Percentiles rank a stretch among this genome's conserved stretches.
Conservation (phyloP, 2,329 filamentous ascomycete species). For the Cercospora beticola region DNA sequence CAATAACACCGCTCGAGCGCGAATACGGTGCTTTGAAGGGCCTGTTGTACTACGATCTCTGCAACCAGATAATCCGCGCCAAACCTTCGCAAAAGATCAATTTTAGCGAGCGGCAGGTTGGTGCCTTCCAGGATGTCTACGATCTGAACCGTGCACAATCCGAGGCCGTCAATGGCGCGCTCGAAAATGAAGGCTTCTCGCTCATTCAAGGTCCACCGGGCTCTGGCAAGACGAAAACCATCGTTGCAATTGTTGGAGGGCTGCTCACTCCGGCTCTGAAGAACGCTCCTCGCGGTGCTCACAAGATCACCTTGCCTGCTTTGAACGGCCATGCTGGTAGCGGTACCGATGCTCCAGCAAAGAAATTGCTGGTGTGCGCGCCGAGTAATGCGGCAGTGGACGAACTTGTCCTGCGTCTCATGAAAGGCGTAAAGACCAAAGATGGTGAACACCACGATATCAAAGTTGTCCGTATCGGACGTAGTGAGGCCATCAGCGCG, state of each 20-base stretch:
- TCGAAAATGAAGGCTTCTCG: constrained; percentile 96
- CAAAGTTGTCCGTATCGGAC: constrained; percentile 84
- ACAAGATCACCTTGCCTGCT: constrained; percentile 41
- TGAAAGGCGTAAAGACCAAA: constrained; percentile 76
- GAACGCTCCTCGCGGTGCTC: constrained; percentile 40
- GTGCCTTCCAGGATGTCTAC: constrained; percentile 71
- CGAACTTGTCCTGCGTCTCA: constrained; percentile 89
- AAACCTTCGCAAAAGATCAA: constrained; percentile 85
- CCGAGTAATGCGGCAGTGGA: constrained; percentile 98
- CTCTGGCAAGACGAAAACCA: constrained; percentile 92
- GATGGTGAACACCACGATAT: constrained; percentile 72
- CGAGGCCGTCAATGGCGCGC: constrained; percentile 83
- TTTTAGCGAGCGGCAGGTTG: constrained; percentile 72
- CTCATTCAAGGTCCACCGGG: constrained; percentile 93
- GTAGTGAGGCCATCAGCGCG: constrained; percentile 87
- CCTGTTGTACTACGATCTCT: constrained; percentile 92
- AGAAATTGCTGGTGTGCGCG: constrained; percentile 95
- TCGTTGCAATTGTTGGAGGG: constrained; percentile 91
- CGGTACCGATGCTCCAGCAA: constrained; percentile 50
- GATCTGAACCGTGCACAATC: constrained; percentile 85
- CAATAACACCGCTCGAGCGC: constrained; percentile 90
- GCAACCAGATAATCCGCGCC: constrained; percentile 84
- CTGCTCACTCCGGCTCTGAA: constrained; percentile 65
- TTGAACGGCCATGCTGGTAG: constrained; percentile 20
- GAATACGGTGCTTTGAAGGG: constrained; percentile 91